Base-by-base conservation (phyloP, 192 early-diverging fungal species). In the Kickxella alabastrina region DNA sequence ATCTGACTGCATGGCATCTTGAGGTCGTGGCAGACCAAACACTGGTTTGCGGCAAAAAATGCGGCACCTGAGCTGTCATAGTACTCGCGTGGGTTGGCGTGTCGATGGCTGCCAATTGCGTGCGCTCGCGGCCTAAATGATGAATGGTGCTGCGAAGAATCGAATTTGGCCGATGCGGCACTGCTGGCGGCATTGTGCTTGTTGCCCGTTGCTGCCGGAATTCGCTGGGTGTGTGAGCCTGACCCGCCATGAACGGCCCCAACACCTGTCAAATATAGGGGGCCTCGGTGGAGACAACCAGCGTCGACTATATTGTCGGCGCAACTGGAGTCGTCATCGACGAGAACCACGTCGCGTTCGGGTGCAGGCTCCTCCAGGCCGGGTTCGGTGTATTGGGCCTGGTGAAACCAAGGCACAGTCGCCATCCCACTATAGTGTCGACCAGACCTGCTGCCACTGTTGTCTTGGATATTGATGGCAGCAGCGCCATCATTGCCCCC, bases 281-380 rank as follows among this genome's bases (percentile, higher is more conserved):
- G 34, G 31, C 15, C 10, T 24, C 31, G 31, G 24, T 29, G 19
- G 24, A 15, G 43, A 19, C 23, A 37, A 23, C 45, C 42, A 31
- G 43, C 34, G 26, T 57, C 49, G 10, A 35, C 43, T 3, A 32
- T 32, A 14, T 40, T 44, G 32, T 74, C 70, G 28, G 63, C 49
- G 14, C 55, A 52, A 41, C 70, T 74, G 24, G 70, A 74, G 38
- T 74, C 70, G 17, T 66, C 64, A 26, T 74, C 70, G 4, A 49
- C 26, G 23, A 74, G 59, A 24, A 62, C 47, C 32, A 74, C 43
- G 25, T 54, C 40, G 38, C 43, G 49, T 23, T 40, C 63, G 3
- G 22, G 9, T 13, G 32, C 15, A 39, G 3, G 23, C 3, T 6
- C 49, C 8, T 34, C 21, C 10, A 21, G 4, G 31, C 15, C 25